Percentiles rank a stretch among this genome's conserved stretches.
Evolutionary conservation across 1,284 basidiomycete genomes (phyloP).

Genomic region (Ceratobasidium sp.): DNA sequence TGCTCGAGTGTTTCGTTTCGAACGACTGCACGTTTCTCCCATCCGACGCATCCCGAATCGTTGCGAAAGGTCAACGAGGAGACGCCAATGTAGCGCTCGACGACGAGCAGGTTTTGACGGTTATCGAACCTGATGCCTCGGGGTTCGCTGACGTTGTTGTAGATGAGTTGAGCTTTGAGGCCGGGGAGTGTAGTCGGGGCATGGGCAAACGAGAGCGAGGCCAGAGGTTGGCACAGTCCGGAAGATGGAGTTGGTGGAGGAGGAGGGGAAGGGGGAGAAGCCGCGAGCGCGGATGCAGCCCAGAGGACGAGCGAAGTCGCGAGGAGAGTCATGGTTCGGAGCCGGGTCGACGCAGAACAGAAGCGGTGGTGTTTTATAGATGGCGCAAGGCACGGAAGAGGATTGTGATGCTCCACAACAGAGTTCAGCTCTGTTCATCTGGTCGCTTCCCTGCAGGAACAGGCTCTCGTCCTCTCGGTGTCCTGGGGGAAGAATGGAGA

Average conservation of each 20-base stretch:
- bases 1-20: constrained; percentile 52
- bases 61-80: constrained; percentile 49
- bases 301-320: background rate
- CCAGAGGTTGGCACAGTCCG: background rate
- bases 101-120: constrained; percentile 53
- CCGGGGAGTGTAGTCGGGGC: constrained; percentile 46
- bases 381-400: too few relatives aligned
- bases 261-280: background rate
- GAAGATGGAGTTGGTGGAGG: background rate
- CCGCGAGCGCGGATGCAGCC: background rate
- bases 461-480: background rate
- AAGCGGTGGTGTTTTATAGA: too few relatives aligned
- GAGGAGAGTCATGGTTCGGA: background rate
- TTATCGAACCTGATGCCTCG: constrained; percentile 53
- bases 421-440: too few relatives aligned
- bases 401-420: too few relatives aligned
- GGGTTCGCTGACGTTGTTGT: constrained; percentile 53
- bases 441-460: background rate
- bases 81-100: constrained; percentile 54
- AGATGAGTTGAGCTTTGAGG: constrained; percentile 50
- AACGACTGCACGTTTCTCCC: constrained; percentile 53
- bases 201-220: constrained; percentile 5
- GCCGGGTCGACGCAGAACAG: too few relatives aligned
- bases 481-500: too few relatives aligned
- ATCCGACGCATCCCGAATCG: constrained; percentile 47